These are phyloP conservation scores for Pseudocercospora pini-densiflorae DNA, from an alignment of 2,329 filamentous ascomycete species.

Conservation along the genomic window DNA sequence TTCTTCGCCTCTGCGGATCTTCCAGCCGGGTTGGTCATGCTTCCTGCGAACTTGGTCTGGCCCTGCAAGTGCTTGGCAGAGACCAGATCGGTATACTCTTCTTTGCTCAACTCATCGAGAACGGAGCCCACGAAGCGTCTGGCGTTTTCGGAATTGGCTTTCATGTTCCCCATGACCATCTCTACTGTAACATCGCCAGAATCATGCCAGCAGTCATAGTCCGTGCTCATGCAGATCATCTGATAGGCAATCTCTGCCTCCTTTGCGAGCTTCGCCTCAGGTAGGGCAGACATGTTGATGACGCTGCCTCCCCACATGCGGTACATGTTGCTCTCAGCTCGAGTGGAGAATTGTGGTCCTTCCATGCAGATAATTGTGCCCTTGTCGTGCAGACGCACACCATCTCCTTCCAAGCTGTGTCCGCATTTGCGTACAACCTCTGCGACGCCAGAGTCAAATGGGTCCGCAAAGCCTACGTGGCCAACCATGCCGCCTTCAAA, in stretches of 20 bases:
- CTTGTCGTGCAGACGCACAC: conserved; percentile 79
- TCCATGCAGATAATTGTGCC: conserved; percentile 96
- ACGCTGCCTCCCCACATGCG: conserved; percentile 90
- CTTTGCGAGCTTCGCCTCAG: conserved; percentile 92
- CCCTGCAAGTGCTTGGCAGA: conserved; percentile 81
- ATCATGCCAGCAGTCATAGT: conserved; percentile 98
- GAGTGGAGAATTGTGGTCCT: conserved; percentile 97
- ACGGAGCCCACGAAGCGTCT: conserved; percentile 83
- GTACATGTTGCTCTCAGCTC: conserved; percentile 95
- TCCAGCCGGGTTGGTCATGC: conserved; percentile 80
- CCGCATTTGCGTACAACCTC: conserved; percentile 80
- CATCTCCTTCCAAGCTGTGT: conserved; percentile 76
- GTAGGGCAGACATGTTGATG: conserved; percentile 97
- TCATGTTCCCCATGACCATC: conserved; percentile 98
- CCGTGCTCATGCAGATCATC: conserved; percentile 99
- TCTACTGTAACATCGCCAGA: conserved; percentile 84
- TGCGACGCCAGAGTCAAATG: conserved; percentile 81
- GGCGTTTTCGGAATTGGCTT: conserved; percentile 87
- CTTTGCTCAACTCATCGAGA: conserved; percentile 79
- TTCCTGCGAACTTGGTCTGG: conserved; percentile 74
- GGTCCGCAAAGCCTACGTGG: conserved; percentile 94
- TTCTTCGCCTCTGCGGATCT: conserved; percentile 74
- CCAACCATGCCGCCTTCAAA: conserved; percentile 91
- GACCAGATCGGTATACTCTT: conserved; percentile 76
- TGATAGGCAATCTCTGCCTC: conserved; percentile 97